Conservation (phyloP, 2,329 filamentous ascomycete genomes). For the Venturia aucupariae region DNA sequence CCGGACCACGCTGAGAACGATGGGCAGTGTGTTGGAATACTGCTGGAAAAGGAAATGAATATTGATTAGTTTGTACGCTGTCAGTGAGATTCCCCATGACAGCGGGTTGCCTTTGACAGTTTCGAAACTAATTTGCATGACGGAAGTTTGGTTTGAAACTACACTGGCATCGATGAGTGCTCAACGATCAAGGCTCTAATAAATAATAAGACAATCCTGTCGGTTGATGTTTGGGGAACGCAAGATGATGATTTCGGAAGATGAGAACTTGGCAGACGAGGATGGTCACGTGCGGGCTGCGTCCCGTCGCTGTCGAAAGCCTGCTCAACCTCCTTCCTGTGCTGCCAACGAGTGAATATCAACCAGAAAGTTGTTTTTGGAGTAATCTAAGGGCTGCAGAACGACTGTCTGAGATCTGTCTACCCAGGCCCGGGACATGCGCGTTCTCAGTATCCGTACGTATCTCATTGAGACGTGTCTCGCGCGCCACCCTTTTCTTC, state of each 20-base stretch:
- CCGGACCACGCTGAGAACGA: background rate
- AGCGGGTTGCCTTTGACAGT: background rate
- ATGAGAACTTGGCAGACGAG: too few species aligned
- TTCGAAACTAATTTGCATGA: background rate
- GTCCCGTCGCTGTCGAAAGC: too few species aligned
- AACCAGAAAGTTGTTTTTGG: too few species aligned
- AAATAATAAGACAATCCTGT: background rate
- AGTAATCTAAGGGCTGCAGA: too few species aligned
- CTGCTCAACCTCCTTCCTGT: background rate
- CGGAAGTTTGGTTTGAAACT: background rate
- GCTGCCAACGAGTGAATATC: too few species aligned
- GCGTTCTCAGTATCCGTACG: too few species aligned
- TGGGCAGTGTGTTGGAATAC: background rate
- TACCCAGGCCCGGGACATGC: too few species aligned
- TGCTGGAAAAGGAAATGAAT: background rate
- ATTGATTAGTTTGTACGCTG: background rate
- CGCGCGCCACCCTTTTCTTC: too few species aligned
- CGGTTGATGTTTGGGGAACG: background rate
- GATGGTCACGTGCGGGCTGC: too few species aligned
- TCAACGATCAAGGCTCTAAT: background rate
- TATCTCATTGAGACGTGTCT: too few species aligned
- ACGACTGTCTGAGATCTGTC: too few species aligned
- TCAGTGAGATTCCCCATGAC: background rate
- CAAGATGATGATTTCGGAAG: background rate
- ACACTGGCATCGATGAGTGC: background rate